Evolutionary conservation across 2,329 filamentous ascomycete genomes (phyloP), one percentile per base, ranked within the genome.

Genomic region (Colletotrichum melonis): DNA sequence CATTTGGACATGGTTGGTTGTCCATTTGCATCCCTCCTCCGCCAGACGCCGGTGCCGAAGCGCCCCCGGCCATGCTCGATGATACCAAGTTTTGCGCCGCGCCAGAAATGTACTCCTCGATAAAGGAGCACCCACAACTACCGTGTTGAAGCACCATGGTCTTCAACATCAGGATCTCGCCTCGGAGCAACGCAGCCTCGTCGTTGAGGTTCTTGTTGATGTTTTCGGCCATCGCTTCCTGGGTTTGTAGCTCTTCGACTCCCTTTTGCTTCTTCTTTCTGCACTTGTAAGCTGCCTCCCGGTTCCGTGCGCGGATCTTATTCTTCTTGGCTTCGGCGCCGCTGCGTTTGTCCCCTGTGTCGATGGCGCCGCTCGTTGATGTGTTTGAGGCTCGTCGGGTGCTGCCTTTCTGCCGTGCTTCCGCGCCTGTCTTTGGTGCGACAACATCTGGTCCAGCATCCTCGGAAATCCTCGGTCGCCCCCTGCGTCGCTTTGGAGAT

Each of bases 251-350:
- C 58, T 69, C 68, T 7, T 63, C 58, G 54, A 75, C 72, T 4
- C 74, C 65, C 65, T 74, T 72, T 28, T 75, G 74, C 62, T 75
- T 75, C 35, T 74, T 74, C 12, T 72, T 30, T 5, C 74, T 64
- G 58, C 74, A 75, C 62, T 75, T 75, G n/a, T 75, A 68, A 35
- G 74, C 74, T 1, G 74, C 74, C 72, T 75, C 72, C 19, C 74
- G 62, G 26, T 75, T 75, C 6, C 74, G 72, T 22, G 65, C 68
- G 22, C 74, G 74, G 14, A 75, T 65, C 16, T 69, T 69, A 6
- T 65, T 60, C 54, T 73, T 74, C 54, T 74, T 74, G 2, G 74
- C 74, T 35, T 58, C 26, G n/a, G 24, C 1, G 35, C 30, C 26
- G 56, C 46, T 26, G 55, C n/a, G 46, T 9, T 22, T 26, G 30